Conservation (phyloP, 306 rosid genomes). For the Quercus robur region DNA sequence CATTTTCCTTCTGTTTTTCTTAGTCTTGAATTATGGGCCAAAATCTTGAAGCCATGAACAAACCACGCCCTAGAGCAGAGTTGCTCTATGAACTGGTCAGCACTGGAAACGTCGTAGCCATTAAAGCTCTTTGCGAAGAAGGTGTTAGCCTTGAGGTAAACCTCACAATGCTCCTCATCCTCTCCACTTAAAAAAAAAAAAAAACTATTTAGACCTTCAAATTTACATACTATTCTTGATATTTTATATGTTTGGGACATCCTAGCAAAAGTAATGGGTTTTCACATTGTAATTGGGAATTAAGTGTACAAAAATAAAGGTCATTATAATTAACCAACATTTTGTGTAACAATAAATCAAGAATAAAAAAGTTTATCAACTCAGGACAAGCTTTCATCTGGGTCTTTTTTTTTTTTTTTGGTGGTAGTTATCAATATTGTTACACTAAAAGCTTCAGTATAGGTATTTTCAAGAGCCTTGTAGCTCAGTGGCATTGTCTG, state of each 20-base stretch:
- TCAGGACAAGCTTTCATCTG: neutral
- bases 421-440: neutral
- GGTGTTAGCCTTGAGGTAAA: constrained; percentile 31
- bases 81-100: constrained; percentile 10
- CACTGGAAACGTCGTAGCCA: constrained; percentile 20
- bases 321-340: neutral
- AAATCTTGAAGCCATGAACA: constrained; percentile 7
- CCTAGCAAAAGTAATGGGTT: neutral
- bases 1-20: no score
- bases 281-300: neutral
- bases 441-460: neutral
- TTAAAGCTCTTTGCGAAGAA: constrained; percentile 18
- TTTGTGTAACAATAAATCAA: neutral
- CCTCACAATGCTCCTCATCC: no score
- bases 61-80: constrained; percentile 10
- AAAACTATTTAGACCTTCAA: neutral
- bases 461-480: no score
- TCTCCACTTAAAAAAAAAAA: neutral
- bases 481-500: no score
- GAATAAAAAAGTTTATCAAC: neutral
- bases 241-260: neutral
- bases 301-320: neutral
- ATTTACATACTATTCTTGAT: neutral
- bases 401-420: no score
- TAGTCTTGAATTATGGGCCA: constrained; percentile 8